Conservation (phyloP, 495 filamentous ascomycete species). For the Amphirosellinia nigrospora region DNA sequence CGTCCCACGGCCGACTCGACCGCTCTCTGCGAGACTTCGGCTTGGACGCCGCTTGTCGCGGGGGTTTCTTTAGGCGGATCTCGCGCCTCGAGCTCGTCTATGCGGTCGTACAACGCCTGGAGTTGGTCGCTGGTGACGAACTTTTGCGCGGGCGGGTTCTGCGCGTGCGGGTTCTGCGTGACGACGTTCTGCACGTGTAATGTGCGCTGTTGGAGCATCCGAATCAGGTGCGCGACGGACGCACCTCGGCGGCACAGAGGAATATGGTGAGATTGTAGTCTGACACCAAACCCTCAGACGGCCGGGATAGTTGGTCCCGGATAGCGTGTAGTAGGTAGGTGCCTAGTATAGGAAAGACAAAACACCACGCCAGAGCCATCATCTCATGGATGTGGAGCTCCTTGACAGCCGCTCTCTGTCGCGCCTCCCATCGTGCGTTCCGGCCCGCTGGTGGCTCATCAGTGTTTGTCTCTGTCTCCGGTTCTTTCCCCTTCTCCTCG, state of each 20-base stretch:
- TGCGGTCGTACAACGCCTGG: slow-evolving; percentile 63
- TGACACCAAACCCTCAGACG: slow-evolving; percentile 84
- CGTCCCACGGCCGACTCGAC: slow-evolving; percentile 58
- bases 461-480: slow-evolving; percentile 15
- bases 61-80: slow-evolving; percentile 24
- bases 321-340: slow-evolving; percentile 81
- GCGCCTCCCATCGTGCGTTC: slow-evolving; percentile 32
- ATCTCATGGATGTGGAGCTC: slow-evolving; percentile 80
- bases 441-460: slow-evolving; percentile 21
- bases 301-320: slow-evolving; percentile 75
- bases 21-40: slow-evolving; percentile 37
- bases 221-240: slow-evolving; percentile 82
- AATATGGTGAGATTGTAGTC: slow-evolving; percentile 96
- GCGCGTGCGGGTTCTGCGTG: slow-evolving; percentile 56
- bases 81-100: slow-evolving; percentile 74
- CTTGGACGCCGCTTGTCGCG: slow-evolving; percentile 32
- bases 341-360: slow-evolving; percentile 76
- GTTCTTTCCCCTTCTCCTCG: slow-evolving; percentile 43
- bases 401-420: slow-evolving; percentile 50
- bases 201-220: slow-evolving; percentile 77
- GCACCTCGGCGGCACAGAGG: slow-evolving; percentile 83
- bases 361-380: slow-evolving; percentile 75
- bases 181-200: slow-evolving; percentile 82
- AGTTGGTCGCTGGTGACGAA: slow-evolving; percentile 52
- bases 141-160: slow-evolving; percentile 53